A percentile compares a stretch with the other conserved stretches of the same genome.
Conservation (phyloP, 257 asterid genomes). For the Parsonsia alboflavescens region DNA sequence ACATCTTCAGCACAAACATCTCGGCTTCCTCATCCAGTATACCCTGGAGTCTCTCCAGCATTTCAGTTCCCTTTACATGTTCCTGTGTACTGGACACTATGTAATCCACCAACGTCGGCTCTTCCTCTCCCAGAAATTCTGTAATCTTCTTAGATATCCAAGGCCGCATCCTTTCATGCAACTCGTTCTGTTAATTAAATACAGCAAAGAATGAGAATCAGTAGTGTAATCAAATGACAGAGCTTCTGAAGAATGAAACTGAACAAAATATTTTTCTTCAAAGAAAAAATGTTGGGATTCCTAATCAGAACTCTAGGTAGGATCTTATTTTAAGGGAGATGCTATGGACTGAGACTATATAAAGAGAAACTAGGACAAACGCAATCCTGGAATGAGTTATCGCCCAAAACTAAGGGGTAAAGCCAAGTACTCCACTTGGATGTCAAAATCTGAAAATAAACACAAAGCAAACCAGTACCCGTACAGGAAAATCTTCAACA, state of each 20-base stretch:
- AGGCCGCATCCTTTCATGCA: conserved; percentile 84
- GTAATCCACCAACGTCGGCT: conserved; percentile 81
- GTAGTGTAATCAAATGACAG: not conserved
- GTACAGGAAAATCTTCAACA: not conserved
- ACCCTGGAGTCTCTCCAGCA: conserved; percentile 87
- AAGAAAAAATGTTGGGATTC: not conserved
- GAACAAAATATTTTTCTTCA: not conserved
- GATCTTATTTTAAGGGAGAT: not conserved
- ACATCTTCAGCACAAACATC: conserved; percentile 98
- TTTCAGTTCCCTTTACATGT: conserved; percentile 82
- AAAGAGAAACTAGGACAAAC: not conserved
- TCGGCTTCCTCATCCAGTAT: conserved; percentile 98
- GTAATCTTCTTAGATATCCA: conserved; percentile 96
- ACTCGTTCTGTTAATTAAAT: conserved; percentile 48
- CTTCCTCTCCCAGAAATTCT: conserved; percentile 93
- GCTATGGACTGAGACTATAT: not conserved
- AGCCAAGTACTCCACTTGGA: not conserved
- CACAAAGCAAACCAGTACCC: not conserved
- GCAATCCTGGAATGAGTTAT: not conserved
- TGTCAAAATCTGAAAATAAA: not conserved
- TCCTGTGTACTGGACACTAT: conserved; percentile 86
- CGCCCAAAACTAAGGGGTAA: not conserved
- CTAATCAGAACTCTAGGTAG: not conserved
- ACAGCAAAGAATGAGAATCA: not conserved
- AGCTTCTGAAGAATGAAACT: not conserved